Percentiles rank a stretch among this genome's conserved stretches.
phyloP scores from a whole-genome alignment of 441 rosid species.

The Populus hybrid region DNA sequence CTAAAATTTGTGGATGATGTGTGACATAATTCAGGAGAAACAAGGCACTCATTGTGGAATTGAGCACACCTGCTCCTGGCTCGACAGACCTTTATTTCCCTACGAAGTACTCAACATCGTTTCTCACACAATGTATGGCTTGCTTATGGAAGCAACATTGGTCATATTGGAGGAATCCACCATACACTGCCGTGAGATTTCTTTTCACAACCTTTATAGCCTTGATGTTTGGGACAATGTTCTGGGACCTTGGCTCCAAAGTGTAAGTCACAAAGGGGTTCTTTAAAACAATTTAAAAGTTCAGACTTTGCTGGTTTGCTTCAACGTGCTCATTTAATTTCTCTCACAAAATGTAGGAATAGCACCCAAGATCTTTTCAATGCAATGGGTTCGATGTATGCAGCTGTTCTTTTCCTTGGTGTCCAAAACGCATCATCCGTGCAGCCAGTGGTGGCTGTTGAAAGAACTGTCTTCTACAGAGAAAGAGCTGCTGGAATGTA shows the following conservation, averaged over 20 bases:
- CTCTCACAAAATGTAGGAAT: slow-evolving; percentile 15
- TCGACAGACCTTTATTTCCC: slow-evolving; percentile 63
- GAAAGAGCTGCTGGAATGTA: slow-evolving; percentile 83
- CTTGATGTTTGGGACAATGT: slow-evolving; percentile 71
- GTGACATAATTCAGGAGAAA: slow-evolving; percentile 48
- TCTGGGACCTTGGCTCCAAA: slow-evolving; percentile 74
- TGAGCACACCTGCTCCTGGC: slow-evolving; percentile 53
- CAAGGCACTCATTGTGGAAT: slow-evolving; percentile 53
- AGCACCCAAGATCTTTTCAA: slow-evolving; percentile 45
- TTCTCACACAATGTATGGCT: slow-evolving; percentile 57
- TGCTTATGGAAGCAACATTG: slow-evolving; percentile 78
- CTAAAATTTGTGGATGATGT: background rate
- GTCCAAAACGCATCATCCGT: slow-evolving; percentile 51
- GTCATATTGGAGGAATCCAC: slow-evolving; percentile 92
- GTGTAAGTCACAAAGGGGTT: slow-evolving; percentile 31
- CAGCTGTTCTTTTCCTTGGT: slow-evolving; percentile 63
- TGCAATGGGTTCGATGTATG: slow-evolving; percentile 68
- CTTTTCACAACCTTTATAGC: slow-evolving; percentile 61
- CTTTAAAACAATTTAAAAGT: background rate
- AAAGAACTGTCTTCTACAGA: slow-evolving; percentile 64
- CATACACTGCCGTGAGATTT: slow-evolving; percentile 71
- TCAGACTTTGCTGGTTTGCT: background rate
- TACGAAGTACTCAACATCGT: slow-evolving; percentile 54
- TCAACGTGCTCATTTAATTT: background rate
- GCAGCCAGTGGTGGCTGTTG: slow-evolving; percentile 62